Evolutionary conservation across 2,329 filamentous ascomycete genomes (phyloP), one percentile per base, ranked within the genome.

Genomic region (Microdochium trichocladiopsis): DNA sequence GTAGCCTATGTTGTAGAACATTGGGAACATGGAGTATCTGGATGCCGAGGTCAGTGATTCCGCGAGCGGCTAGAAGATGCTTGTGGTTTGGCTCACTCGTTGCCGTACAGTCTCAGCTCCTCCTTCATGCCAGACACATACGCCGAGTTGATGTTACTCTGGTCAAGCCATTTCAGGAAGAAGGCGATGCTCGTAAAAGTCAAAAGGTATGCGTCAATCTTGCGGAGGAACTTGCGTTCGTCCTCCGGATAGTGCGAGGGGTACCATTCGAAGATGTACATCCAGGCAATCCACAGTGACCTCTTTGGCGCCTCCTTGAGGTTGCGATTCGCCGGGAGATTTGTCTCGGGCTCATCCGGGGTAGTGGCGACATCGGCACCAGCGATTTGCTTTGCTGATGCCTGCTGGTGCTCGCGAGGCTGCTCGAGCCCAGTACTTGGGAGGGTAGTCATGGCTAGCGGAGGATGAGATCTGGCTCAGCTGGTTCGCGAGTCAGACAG

Each of bases 41-140:
- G n/a, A n/a, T n/a, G n/a, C n/a, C n/a, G n/a, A n/a, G n/a, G n/a
- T n/a, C n/a, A n/a, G n/a, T n/a, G n/a, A n/a, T n/a, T n/a, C n/a
- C n/a, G n/a, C n/a, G n/a, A n/a, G n/a, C n/a, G n/a, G n/a, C n/a
- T n/a, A n/a, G n/a, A n/a, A n/a, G n/a, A n/a, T n/a, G n/a, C n/a
- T n/a, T n/a, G n/a, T n/a, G n/a, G n/a, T n/a, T n/a, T n/a, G n/a
- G 12, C 41, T 45, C n/a, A 45, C 33, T 68, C 57, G 49, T 67
- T 66, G 16, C 60, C 63, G 22, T 60, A 55, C 36, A 67, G 58
- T 2, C 50, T 50, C 8, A 59, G 51, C 36, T 60, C 58, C 37
- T 60, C 56, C 11, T 65, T 63, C 64, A 68, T 66, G 1, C 65
- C 66, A 2, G 60, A 62, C 23, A 66, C 61, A 33, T 64, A 67